Evolutionary conservation across 2,329 filamentous ascomycete genomes (phyloP).

Genomic region (Aspergillus udagawae): DNA sequence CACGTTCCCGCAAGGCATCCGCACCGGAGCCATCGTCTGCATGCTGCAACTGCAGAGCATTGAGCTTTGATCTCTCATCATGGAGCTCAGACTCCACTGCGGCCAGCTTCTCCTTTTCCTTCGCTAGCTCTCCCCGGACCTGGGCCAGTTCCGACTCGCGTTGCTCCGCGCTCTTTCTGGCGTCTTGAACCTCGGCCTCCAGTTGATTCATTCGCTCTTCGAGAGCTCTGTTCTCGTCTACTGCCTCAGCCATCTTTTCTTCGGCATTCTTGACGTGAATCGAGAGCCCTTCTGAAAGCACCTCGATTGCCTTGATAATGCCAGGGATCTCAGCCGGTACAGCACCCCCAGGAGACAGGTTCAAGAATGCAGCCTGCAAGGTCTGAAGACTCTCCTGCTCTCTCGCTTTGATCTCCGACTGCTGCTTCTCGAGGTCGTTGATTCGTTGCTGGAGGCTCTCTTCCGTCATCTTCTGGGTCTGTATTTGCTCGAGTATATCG

Average conservation of each 20-base stretch:
- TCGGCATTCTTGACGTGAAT: slow-evolving; percentile 59
- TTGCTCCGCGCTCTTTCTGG: slow-evolving; percentile 50
- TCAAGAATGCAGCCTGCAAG: slow-evolving; percentile 57
- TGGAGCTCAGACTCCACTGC: slow-evolving; percentile 52
- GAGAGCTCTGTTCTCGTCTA: slow-evolving; percentile 60
- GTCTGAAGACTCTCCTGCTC: slow-evolving; percentile 51
- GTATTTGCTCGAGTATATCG: slow-evolving; percentile 55
- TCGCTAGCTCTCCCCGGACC: slow-evolving; percentile 52
- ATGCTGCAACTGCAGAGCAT: slow-evolving; percentile 65
- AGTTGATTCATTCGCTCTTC: slow-evolving; percentile 54
- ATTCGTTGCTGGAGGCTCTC: slow-evolving; percentile 33
- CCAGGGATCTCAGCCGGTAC: slow-evolving; percentile 55
- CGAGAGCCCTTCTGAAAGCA: slow-evolving; percentile 55
- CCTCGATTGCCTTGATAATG: slow-evolving; percentile 58
- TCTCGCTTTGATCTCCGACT: slow-evolving; percentile 50
- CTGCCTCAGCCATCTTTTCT: slow-evolving; percentile 56
- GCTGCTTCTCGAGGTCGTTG: slow-evolving; percentile 49
- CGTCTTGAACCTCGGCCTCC: slow-evolving; percentile 53
- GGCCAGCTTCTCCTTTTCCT: slow-evolving; percentile 45
- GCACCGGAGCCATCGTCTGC: slow-evolving; percentile 81
- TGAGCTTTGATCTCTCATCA: slow-evolving; percentile 66
- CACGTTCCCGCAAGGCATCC: slow-evolving; percentile 68
- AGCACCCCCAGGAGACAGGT: slow-evolving; percentile 52
- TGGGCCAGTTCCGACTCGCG: slow-evolving; percentile 52
- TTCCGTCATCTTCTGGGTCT: slow-evolving; percentile 51